Percentiles rank a stretch among this genome's conserved stretches.
Conservation (phyloP, 768 basidiomycete species). For the Termitomyces eurrhizus region DNA sequence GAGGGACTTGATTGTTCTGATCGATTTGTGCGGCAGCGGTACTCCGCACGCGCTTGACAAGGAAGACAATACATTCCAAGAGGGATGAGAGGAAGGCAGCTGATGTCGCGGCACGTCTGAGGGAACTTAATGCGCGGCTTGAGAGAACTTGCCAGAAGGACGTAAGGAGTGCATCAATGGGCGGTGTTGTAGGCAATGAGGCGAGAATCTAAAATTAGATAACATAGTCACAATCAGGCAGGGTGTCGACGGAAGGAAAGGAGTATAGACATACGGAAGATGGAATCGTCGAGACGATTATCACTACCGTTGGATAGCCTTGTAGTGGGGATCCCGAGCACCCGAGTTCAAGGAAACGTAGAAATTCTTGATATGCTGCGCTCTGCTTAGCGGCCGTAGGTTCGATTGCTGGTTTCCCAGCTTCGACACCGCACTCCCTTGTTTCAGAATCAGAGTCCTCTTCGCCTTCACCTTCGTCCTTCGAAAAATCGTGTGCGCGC, state of each 20-base stretch:
- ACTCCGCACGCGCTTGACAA: conserved; percentile 40
- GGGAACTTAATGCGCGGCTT: conserved; percentile 56
- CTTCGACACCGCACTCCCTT: conserved; percentile 29
- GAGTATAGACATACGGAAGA: conserved; percentile 36
- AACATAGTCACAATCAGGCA: background rate
- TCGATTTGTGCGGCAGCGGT: conserved; percentile 1
- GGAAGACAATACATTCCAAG: conserved; percentile 65
- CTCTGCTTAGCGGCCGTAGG: conserved; percentile 20
- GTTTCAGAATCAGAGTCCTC: conserved; percentile 31
- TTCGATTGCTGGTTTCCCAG: conserved; percentile 14
- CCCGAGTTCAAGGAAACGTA: conserved; percentile 72
- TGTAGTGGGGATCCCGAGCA: conserved; percentile 77
- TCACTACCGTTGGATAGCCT: conserved; percentile 78
- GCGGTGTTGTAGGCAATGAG: conserved; percentile 19
- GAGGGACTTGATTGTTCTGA: background rate
- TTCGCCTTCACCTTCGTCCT: conserved; percentile 20
- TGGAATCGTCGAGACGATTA: conserved; percentile 82
- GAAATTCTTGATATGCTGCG: conserved; percentile 64
- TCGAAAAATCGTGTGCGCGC: conserved; percentile 25
- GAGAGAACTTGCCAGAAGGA: conserved; percentile 85
- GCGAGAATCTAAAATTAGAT: conserved; percentile 24
- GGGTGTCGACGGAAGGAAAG: background rate
- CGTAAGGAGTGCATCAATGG: conserved; percentile 52
- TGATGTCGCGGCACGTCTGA: conserved; percentile 47
- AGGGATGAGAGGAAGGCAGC: conserved; percentile 67